Evolutionary conservation across 768 basidiomycete species (phyloP).

Genomic region (Suillus americanus): DNA sequence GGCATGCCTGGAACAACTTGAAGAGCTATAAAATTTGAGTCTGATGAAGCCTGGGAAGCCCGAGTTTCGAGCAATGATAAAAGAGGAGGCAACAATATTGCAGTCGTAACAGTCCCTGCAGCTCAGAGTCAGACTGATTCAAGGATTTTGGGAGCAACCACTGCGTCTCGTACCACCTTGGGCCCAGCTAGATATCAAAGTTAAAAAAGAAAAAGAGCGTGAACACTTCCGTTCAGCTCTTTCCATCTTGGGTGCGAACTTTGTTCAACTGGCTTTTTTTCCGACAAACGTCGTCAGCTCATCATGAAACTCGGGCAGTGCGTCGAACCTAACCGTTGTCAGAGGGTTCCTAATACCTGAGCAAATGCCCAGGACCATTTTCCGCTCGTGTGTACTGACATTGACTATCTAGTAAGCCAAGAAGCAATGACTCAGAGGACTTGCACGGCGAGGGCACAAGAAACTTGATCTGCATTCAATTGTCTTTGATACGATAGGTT

Average conservation of each 20-base stretch:
- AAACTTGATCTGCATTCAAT: no score
- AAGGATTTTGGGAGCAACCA: background rate
- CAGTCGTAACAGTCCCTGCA: background rate
- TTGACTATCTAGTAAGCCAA: background rate
- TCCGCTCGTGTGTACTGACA: background rate
- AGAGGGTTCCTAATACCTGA: background rate
- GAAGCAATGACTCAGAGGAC: background rate
- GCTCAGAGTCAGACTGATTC: background rate
- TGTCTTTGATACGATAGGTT: no score
- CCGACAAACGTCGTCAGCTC: background rate
- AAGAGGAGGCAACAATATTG: background rate
- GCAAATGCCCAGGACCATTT: background rate
- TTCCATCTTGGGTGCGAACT: constrained; percentile 2
- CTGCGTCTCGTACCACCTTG: background rate
- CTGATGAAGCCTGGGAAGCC: background rate
- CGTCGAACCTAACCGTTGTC: background rate
- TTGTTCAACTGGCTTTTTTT: background rate
- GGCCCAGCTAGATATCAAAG: background rate
- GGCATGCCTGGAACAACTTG: background rate
- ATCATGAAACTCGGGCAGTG: background rate
- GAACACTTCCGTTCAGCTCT: background rate
- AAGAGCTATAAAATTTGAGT: background rate
- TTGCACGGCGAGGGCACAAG: no score
- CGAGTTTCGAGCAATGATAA: background rate
- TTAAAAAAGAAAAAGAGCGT: background rate